These are phyloP conservation scores for Quercus aquifolioides DNA, from an alignment of 306 rosid genomes.

Conservation along the genomic window DNA sequence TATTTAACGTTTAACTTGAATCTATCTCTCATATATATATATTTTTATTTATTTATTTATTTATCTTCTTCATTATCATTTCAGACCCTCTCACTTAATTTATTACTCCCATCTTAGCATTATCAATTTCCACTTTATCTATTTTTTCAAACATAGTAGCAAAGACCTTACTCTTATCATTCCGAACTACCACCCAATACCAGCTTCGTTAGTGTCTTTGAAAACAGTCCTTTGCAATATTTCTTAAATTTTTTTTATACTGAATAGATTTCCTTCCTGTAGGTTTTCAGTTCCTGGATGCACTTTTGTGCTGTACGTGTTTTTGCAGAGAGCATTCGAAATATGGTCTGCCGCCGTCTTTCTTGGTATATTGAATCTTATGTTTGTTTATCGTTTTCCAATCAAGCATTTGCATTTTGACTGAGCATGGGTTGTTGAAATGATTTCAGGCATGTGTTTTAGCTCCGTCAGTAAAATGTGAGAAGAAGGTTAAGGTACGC, in stretches of 20 bases:
- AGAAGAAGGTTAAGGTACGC: conserved; percentile 92
- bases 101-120: too few relatives aligned
- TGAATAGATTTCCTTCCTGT: conserved; percentile 16
- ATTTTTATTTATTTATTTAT: too few relatives aligned
- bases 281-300: conserved; percentile 98
- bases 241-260: neutral
- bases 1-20: too few relatives aligned
- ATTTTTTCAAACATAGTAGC: too few relatives aligned
- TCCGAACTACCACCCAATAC: too few relatives aligned
- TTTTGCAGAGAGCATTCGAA: conserved; percentile 88
- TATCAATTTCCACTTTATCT: too few relatives aligned
- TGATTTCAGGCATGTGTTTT: conserved; percentile 76
- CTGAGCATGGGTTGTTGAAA: conserved; percentile 16
- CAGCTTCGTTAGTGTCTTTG: too few relatives aligned
- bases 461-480: conserved; percentile 68
- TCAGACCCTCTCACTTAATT: too few relatives aligned
- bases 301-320: conserved; percentile 84
- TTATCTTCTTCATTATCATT: too few relatives aligned
- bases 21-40: too few relatives aligned
- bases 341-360: conserved; percentile 90
- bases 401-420: conserved; percentile 1
- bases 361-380: conserved; percentile 60
- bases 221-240: neutral
- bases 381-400: conserved; percentile 13
- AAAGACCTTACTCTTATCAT: too few relatives aligned